phyloP scores from a whole-genome alignment of 179 eudicot genomes.

The Beta corolliflora region DNA sequence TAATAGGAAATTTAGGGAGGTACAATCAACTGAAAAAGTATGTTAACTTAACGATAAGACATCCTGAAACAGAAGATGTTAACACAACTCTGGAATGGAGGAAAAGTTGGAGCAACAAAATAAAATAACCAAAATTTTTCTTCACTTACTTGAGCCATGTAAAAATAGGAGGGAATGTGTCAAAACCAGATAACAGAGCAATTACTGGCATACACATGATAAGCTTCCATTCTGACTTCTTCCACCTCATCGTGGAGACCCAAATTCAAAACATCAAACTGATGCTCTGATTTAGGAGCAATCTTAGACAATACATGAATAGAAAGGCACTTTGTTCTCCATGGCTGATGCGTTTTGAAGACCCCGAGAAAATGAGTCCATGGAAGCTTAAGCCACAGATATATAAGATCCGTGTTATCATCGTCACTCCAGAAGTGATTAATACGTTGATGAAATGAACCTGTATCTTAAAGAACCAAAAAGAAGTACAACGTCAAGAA shows the following conservation, averaged over 20 bases:
- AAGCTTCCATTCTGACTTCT: constrained; percentile 86
- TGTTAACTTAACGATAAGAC: no score
- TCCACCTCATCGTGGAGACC: constrained; percentile 69
- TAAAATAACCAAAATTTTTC: not conserved
- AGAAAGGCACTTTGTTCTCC: constrained; percentile 78
- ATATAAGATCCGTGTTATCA: constrained; percentile 41
- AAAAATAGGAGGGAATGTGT: constrained; percentile 50
- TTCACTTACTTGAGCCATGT: constrained; percentile 80
- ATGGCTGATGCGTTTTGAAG: constrained; percentile 39
- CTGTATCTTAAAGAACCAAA: constrained; percentile 35
- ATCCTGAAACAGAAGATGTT: no score
- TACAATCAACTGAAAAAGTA: no score
- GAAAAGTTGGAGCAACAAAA: not conserved
- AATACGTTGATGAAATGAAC: constrained; percentile 47
- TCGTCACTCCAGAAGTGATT: constrained; percentile 40
- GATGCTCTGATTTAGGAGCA: constrained; percentile 43
- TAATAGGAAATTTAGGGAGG: no score
- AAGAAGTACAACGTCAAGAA: constrained; percentile 4
- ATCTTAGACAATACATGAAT: constrained; percentile 61
- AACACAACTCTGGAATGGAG: no score
- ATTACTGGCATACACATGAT: constrained; percentile 67
- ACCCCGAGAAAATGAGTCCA: constrained; percentile 59
- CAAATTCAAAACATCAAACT: constrained; percentile 65
- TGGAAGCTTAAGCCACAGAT: constrained; percentile 78
- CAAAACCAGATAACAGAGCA: constrained; percentile 62